phyloP scores from a whole-genome alignment of 768 basidiomycete species.

The Melanogaster broomeanus region DNA sequence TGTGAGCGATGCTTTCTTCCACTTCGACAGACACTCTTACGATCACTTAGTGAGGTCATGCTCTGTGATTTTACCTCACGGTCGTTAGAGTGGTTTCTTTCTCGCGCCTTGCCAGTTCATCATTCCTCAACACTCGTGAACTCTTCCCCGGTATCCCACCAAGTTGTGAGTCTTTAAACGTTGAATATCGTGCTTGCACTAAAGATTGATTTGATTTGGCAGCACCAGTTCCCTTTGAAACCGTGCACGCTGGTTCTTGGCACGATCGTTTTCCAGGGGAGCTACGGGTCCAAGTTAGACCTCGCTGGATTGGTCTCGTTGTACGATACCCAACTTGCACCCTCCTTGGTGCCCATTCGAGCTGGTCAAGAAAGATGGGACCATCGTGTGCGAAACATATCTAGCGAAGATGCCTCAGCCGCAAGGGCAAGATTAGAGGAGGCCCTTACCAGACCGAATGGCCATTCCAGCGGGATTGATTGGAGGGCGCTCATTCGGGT shows the following conservation, averaged over 20 bases:
- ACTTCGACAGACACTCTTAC: neutral
- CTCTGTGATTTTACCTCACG: conserved; percentile 45
- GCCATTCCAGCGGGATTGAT: conserved; percentile 30
- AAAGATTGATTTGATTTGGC: neutral
- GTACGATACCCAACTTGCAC: conserved; percentile 24
- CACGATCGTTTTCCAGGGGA: conserved; percentile 28
- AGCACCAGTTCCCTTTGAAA: conserved; percentile 5
- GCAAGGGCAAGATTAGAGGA: conserved; percentile 5
- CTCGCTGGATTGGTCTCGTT: conserved; percentile 22
- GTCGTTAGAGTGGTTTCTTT: conserved; percentile 44
- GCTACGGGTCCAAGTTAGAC: conserved; percentile 22
- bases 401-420: conserved; percentile 8
- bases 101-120: conserved; percentile 26
- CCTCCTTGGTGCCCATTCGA: conserved; percentile 16
- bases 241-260: conserved; percentile 20
- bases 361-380: conserved; percentile 18
- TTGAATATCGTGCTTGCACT: neutral
- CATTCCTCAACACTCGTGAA: neutral
- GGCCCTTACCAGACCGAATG: neutral
- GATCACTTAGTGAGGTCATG: conserved; percentile 44
- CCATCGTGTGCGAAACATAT: conserved; percentile 16
- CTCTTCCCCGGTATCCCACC: too few species aligned
- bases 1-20: conserved; percentile 39
- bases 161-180: neutral
- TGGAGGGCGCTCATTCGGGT: conserved; percentile 30